A percentile compares a stretch with the other conserved stretches of the same genome.
phyloP scores from a whole-genome alignment of 2,329 filamentous ascomycete genomes.

The Penicillium sp. region DNA sequence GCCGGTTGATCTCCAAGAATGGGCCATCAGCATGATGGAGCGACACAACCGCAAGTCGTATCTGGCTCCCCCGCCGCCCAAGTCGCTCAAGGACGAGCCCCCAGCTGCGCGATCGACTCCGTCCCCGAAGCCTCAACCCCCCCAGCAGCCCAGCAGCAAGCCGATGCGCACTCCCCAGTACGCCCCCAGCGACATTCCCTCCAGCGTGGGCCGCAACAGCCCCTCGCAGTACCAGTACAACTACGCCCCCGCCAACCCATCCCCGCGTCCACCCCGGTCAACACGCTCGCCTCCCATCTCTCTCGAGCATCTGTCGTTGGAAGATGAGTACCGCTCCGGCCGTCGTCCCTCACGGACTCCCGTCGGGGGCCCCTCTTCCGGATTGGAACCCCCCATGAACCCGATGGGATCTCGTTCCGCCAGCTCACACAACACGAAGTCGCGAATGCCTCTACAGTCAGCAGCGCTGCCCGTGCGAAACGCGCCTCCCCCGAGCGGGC shows the following conservation, averaged over 20 bases:
- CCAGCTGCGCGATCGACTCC: no score
- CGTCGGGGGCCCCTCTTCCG: conserved; percentile 33
- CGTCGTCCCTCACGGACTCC: conserved; percentile 27
- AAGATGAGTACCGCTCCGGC: conserved; percentile 24
- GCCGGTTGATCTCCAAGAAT: conserved; percentile 83
- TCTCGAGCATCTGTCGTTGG: conserved; percentile 39
- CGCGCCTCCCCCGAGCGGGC: conserved; percentile 50
- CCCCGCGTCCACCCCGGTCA: conserved; percentile 21
- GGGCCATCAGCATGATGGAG: conserved; percentile 90
- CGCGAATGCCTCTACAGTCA: conserved; percentile 35
- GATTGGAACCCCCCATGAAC: conserved; percentile 33
- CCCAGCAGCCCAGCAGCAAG: conserved; percentile 25
- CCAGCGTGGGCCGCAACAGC: no score
- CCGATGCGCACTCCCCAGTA: conserved; percentile 16
- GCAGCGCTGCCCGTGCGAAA: conserved; percentile 59
- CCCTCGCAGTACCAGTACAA: no score
- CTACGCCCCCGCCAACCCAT: no score
- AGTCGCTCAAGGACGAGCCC: no score
- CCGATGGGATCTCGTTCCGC: conserved; percentile 34
- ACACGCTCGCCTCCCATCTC: conserved; percentile 33
- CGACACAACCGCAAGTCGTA: conserved; percentile 92
- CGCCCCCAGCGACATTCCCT: conserved; percentile 52
- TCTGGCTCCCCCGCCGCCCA: no score
- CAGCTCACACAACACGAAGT: conserved; percentile 32
- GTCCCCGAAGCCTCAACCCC: conserved; percentile 20